Evolutionary conservation across 78 protist genomes (phyloP).

Genomic region (Pigoraptor vietnamica): DNA sequence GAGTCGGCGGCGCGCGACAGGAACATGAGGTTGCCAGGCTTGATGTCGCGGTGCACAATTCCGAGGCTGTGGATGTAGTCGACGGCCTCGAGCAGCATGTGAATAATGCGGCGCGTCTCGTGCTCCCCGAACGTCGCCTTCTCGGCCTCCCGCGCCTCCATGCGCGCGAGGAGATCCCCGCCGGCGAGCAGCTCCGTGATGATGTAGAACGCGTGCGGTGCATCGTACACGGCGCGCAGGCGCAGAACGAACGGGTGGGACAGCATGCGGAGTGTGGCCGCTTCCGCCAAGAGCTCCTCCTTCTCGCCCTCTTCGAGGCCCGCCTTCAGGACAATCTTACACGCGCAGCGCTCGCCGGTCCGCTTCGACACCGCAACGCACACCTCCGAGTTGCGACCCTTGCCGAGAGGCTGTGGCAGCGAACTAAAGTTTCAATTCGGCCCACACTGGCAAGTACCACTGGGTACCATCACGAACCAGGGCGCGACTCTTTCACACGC

Average conservation of each 20-base stretch:
- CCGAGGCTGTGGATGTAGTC: conserved; percentile 19
- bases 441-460: too few species aligned
- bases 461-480: too few species aligned
- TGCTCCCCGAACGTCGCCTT: neutral
- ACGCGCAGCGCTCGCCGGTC: neutral
- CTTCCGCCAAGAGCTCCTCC: neutral
- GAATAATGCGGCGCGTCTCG: neutral
- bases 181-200: neutral
- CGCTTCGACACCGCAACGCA: neutral
- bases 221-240: neutral
- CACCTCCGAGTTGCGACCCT: neutral
- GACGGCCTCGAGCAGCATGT: neutral
- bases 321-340: neutral
- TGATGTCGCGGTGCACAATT: conserved; percentile 33
- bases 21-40: conserved; percentile 27
- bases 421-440: too few species aligned
- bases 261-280: neutral
- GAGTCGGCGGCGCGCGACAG: neutral
- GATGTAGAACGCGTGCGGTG: neutral
- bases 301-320: neutral
- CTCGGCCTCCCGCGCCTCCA: neutral
- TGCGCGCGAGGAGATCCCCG: neutral
- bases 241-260: neutral
- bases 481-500: too few species aligned
- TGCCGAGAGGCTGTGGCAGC: neutral